phyloP scores from a whole-genome alignment of 176 grass and related monocot genomes.

The Oryza australiensis region DNA sequence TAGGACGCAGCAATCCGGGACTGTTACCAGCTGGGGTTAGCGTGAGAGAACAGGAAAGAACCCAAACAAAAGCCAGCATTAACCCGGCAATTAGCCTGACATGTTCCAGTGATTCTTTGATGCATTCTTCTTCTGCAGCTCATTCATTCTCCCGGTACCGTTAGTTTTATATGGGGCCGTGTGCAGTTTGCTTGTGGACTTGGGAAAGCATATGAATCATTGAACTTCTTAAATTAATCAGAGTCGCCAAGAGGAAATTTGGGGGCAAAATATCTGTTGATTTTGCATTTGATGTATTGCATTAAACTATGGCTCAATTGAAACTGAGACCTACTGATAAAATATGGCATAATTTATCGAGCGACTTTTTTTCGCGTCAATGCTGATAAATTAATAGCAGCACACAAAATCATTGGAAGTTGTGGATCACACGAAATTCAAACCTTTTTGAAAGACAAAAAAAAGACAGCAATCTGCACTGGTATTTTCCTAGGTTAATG shows the following conservation, averaged over 20 bases:
- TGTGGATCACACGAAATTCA: slow-evolving; percentile 6
- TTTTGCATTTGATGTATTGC: neutral
- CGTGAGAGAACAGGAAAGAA: slow-evolving; percentile 40
- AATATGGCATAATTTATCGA: slow-evolving; percentile 12
- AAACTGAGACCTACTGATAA: slow-evolving; percentile 6
- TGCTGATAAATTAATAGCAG: neutral
- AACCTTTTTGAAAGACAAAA: neutral
- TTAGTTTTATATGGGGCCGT: neutral
- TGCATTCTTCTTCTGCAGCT: neutral
- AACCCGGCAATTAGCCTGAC: slow-evolving; percentile 28
- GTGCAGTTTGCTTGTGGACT: neutral
- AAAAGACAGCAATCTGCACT: neutral
- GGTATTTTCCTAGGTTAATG: neutral
- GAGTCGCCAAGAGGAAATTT: neutral
- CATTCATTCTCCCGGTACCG: neutral
- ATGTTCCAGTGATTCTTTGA: neutral
- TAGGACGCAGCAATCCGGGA: slow-evolving; percentile 27
- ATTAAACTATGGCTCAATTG: neutral
- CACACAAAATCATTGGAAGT: neutral
- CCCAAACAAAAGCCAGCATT: slow-evolving; percentile 24
- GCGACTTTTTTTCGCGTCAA: slow-evolving; percentile 25
- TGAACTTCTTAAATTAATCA: neutral
- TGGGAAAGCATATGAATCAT: neutral
- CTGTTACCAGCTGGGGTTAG: slow-evolving; percentile 42
- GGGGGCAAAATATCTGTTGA: neutral